Evolutionary conservation across 2,329 filamentous ascomycete genomes (phyloP).

Genomic region (Scortechinia acanthostroma): DNA sequence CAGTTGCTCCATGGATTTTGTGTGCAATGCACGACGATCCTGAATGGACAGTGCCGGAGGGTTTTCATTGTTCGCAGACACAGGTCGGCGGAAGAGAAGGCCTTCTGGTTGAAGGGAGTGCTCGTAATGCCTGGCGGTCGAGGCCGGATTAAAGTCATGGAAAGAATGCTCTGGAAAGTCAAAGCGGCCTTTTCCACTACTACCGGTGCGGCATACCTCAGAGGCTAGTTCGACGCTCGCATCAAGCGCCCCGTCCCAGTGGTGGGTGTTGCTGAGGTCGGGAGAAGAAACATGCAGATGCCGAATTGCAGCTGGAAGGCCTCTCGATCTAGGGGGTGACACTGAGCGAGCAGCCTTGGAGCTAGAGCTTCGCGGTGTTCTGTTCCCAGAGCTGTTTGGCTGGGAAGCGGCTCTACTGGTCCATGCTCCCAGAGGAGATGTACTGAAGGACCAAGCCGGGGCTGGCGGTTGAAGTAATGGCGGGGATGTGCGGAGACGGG

Average conservation of each 20-base stretch:
- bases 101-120: too few species aligned
- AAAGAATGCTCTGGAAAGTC: too few species aligned
- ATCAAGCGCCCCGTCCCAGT: too few species aligned
- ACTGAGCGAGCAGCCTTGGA: not conserved
- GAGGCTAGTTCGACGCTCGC: too few species aligned
- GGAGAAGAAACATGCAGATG: too few species aligned
- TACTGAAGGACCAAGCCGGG: not conserved
- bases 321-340: not conserved
- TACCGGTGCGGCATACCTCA: too few species aligned
- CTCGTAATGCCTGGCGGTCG: too few species aligned
- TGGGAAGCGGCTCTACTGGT: not conserved
- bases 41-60: conserved; percentile 1
- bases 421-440: not conserved
- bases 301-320: not conserved
- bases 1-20: not conserved
- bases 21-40: not conserved
- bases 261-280: too few species aligned
- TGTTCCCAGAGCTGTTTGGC: not conserved
- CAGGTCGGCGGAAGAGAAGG: not conserved
- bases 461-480: not conserved
- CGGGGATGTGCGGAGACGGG: not conserved
- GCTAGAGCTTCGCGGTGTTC: not conserved
- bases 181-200: too few species aligned
- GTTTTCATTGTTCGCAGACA: not conserved
- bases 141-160: too few species aligned